These are phyloP conservation scores for Amniculicola lignicola DNA, from an alignment of 495 filamentous ascomycete genomes.

Conservation along the genomic window DNA sequence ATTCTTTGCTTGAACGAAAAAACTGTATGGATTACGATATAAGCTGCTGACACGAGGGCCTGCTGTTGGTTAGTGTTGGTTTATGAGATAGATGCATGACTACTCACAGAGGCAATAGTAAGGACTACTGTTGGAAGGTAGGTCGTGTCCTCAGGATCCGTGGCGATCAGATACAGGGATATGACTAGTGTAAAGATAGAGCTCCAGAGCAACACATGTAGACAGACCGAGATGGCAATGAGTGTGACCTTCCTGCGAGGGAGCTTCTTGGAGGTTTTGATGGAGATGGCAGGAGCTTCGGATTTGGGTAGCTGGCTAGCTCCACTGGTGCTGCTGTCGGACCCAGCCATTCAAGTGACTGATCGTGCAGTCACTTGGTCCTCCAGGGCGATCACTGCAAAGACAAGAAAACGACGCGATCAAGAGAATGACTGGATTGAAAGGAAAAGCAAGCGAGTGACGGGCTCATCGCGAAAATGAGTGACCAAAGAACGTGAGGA, in stretches of 20 bases:
- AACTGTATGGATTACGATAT: slow-evolving; percentile 30
- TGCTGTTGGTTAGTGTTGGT: slow-evolving; percentile 11
- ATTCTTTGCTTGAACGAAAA: slow-evolving; percentile 30
- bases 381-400: background rate
- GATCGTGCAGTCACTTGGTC: slow-evolving; percentile 6
- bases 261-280: slow-evolving; percentile 15
- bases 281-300: slow-evolving; percentile 9
- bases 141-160: slow-evolving; percentile 22
- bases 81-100: background rate
- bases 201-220: slow-evolving; percentile 33
- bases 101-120: slow-evolving; percentile 31
- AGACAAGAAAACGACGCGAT: background rate
- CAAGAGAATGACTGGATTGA: slow-evolving; percentile 1
- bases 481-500: slow-evolving; percentile 11
- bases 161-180: slow-evolving; percentile 20
- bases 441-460: slow-evolving; percentile 14
- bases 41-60: slow-evolving; percentile 28
- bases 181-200: slow-evolving; percentile 20
- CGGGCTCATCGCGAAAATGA: slow-evolving; percentile 29
- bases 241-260: slow-evolving; percentile 27
- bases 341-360: slow-evolving; percentile 29
- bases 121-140: slow-evolving; percentile 20
- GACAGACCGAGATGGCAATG: slow-evolving; percentile 22
- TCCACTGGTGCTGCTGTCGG: slow-evolving; percentile 21
- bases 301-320: slow-evolving; percentile 25